These are phyloP conservation scores for Fusarium algeriense DNA, from an alignment of 2,329 filamentous ascomycete genomes.

Conservation along the genomic window DNA sequence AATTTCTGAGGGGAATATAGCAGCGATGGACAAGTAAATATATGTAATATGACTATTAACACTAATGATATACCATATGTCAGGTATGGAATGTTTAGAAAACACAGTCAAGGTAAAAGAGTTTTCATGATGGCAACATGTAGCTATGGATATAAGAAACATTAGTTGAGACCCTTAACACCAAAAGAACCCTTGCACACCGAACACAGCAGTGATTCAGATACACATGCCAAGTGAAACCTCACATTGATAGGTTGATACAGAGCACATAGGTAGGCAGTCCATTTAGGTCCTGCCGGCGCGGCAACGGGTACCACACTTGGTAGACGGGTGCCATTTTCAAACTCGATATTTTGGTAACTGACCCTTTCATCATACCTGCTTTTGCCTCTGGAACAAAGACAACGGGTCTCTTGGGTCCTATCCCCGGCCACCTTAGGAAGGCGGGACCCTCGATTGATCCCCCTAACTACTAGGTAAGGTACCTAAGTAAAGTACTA, in stretches of 20 bases:
- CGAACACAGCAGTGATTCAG: conserved; percentile 2
- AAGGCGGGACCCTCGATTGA: conserved; percentile 23
- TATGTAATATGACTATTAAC: background rate
- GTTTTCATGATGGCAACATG: conserved; percentile 22
- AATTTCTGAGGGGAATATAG: background rate
- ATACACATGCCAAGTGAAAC: conserved; percentile 18
- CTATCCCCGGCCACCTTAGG: conserved; percentile 24
- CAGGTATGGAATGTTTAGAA: background rate
- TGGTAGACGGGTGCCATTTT: conserved; percentile 34
- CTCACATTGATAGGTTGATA: conserved; percentile 21
- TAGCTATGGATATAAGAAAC: background rate
- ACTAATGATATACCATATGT: background rate
- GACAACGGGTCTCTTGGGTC: conserved; percentile 16
- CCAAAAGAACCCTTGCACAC: conserved; percentile 5
- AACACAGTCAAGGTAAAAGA: background rate
- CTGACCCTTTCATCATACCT: conserved; percentile 18
- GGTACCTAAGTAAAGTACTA: background rate
- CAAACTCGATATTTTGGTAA: conserved; percentile 4
- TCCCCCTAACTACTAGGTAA: background rate
- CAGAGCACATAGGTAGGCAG: background rate
- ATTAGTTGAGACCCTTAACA: background rate
- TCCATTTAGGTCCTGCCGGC: background rate
- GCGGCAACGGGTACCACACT: conserved; percentile 35
- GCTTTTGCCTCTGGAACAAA: conserved; percentile 30
- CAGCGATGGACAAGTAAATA: background rate